Base-by-base conservation (phyloP, 345 rosid species). In the Reutealis trisperma region DNA sequence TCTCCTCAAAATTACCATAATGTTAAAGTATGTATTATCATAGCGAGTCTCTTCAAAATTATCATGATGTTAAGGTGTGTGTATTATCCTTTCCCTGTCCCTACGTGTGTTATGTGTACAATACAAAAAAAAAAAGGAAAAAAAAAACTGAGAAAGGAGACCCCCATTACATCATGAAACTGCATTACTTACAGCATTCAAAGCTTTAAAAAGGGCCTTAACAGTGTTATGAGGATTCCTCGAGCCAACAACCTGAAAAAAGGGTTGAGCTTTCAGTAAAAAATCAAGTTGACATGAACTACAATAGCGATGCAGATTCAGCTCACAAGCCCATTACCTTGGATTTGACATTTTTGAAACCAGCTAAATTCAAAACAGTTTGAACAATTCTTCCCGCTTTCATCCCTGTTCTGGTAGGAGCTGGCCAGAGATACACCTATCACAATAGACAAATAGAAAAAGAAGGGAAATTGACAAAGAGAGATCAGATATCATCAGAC, bases 401-500 rank as follows among this genome's bases (percentile, higher is more conserved):
- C 96, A 96, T 89, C 8, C 98, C 98, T 5, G 92, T 91, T 41
- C 90, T 86, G 44, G 99, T 92, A 71, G 90, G 73, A 59, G 97
- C 97, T 63, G 98, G 97, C 99, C 99, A 96, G 60, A 96, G 91
- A 84, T 93, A 95, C 30, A 93, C 86, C 99, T 96, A 79, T 25
- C 45, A 6, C 15, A 76, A 77, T 61, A 42, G 41, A 55, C 63
- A 66, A 13, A 79, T 78, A 62, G 27, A 5, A 27, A 30, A 58
- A 58, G 8, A 63, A 37, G 34, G 8, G 3, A 60, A 52, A 21
- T 5, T 42, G 58, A 57, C 27, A 21, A 66, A 47, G 8, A 32
- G 42, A 5, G 32, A 24, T 21, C 3, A 22, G 57, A 54, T 2
- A 37, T 37, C 41, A 5, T 37, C 3, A 19, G 1, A 54, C n/a